These are phyloP conservation scores for Trypanosoma theileri DNA, from an alignment of 208 protist species.

Conservation along the genomic window DNA sequence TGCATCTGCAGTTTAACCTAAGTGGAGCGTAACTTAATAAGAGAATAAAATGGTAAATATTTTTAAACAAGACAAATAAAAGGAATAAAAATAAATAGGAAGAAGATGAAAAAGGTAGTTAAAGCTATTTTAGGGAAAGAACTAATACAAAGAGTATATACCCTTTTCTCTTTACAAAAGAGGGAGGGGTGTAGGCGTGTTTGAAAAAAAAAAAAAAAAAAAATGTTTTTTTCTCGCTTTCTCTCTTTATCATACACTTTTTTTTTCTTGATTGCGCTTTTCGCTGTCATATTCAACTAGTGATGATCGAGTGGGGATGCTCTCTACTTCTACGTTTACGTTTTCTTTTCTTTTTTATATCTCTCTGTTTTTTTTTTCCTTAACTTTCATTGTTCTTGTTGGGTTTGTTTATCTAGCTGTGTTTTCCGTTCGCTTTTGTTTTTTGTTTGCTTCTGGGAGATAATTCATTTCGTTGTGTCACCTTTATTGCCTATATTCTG, in stretches of 20 bases:
- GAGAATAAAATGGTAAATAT: not conserved
- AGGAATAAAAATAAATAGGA: slow-evolving; percentile 2
- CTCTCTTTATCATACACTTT: not conserved
- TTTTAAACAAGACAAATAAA: not conserved
- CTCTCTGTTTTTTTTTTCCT: not conserved
- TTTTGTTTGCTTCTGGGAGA: not conserved
- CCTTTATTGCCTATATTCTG: not conserved
- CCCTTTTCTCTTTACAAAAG: not conserved
- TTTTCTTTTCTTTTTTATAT: not conserved
- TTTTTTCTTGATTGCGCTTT: not conserved
- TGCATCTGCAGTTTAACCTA: not conserved
- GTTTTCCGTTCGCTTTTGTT: not conserved
- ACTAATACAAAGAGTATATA: no score
- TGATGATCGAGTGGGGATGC: no score
- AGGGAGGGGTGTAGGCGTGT: not conserved
- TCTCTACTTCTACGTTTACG: not conserved
- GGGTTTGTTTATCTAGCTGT: not conserved
- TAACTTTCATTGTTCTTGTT: not conserved
- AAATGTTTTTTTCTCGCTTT: not conserved
- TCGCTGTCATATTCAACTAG: not conserved
- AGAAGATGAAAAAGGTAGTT: not conserved
- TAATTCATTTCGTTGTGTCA: not conserved
- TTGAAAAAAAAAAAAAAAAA: no score
- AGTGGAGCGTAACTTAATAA: not conserved
- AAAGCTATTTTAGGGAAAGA: no score